These are phyloP conservation scores for Mrakia blollopis DNA, from an alignment of 768 basidiomycete genomes.

Conservation along the genomic window DNA sequence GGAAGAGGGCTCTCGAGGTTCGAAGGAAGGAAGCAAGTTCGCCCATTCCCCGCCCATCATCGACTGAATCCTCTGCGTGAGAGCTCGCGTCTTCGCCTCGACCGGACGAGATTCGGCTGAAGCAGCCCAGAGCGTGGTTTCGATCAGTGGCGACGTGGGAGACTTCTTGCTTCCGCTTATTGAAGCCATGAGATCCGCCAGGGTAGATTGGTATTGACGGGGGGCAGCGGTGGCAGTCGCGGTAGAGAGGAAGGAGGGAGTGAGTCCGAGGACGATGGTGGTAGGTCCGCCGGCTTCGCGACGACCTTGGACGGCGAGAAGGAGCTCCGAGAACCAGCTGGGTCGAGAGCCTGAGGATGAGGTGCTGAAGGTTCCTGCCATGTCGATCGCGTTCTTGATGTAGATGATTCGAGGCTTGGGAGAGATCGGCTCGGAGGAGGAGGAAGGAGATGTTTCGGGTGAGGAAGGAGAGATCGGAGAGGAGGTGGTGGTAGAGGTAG, in stretches of 20 bases:
- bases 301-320: slow-evolving; percentile 70
- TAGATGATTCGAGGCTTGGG: slow-evolving; percentile 66
- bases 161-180: no score
- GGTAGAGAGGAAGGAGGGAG: slow-evolving; percentile 63
- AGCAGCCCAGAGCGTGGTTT: not conserved
- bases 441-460: slow-evolving; percentile 38
- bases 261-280: slow-evolving; percentile 81
- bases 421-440: slow-evolving; percentile 39
- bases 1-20: not conserved
- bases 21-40: slow-evolving; percentile 18
- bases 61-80: not conserved
- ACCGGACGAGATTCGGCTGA: not conserved
- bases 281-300: slow-evolving; percentile 66
- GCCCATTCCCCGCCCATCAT: slow-evolving; percentile 7
- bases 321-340: slow-evolving; percentile 73
- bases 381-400: slow-evolving; percentile 71
- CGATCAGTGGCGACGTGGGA: no score
- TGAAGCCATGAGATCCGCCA: no score
- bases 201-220: slow-evolving; percentile 52
- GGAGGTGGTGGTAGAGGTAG: slow-evolving; percentile 40
- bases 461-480: slow-evolving; percentile 34
- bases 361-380: slow-evolving; percentile 59
- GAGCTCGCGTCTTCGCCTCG: not conserved
- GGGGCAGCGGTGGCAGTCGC: slow-evolving; percentile 36
- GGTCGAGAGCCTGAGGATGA: not conserved